Percentiles rank a stretch among this genome's conserved stretches.
Conservation (phyloP, 305 asterid species). For the Stenogyne calaminthoides region DNA sequence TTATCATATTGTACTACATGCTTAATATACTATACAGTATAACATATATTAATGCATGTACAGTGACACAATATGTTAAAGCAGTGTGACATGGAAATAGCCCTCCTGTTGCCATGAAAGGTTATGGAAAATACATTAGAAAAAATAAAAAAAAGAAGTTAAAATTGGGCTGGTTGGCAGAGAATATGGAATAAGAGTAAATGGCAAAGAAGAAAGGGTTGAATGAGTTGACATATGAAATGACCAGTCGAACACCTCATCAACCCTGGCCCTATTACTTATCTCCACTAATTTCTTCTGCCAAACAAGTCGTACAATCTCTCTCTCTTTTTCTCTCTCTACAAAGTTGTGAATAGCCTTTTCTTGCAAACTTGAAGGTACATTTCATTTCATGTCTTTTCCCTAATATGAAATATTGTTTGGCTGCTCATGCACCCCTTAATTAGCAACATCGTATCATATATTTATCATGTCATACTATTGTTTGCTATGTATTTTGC, state of each 20-base stretch:
- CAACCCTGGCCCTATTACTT: slow-evolving; percentile 9
- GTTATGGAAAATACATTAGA: not conserved
- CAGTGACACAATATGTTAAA: too few species aligned
- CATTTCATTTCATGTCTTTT: slow-evolving; percentile 20
- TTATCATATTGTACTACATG: too few species aligned
- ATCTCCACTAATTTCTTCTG: slow-evolving; percentile 27
- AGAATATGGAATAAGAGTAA: slow-evolving; percentile 32
- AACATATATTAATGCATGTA: too few species aligned
- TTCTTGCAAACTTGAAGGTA: slow-evolving; percentile 41
- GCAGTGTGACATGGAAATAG: too few species aligned
- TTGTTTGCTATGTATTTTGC: not conserved
- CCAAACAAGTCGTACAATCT: not conserved
- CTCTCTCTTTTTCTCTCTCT: too few species aligned
- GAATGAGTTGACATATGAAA: slow-evolving; percentile 53
- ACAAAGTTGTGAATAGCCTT: slow-evolving; percentile 26
- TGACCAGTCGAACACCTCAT: slow-evolving; percentile 37
- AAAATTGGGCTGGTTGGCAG: not conserved
- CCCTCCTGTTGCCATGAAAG: not conserved
- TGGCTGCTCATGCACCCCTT: not conserved
- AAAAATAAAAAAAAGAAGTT: not conserved
- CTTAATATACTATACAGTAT: too few species aligned
- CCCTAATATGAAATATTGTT: not conserved
- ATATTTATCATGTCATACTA: not conserved
- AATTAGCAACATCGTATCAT: not conserved
- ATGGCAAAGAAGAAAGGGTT: slow-evolving; percentile 25